Base-by-base conservation (phyloP, 768 basidiomycete genomes). In the Naganishia antarctica region DNA sequence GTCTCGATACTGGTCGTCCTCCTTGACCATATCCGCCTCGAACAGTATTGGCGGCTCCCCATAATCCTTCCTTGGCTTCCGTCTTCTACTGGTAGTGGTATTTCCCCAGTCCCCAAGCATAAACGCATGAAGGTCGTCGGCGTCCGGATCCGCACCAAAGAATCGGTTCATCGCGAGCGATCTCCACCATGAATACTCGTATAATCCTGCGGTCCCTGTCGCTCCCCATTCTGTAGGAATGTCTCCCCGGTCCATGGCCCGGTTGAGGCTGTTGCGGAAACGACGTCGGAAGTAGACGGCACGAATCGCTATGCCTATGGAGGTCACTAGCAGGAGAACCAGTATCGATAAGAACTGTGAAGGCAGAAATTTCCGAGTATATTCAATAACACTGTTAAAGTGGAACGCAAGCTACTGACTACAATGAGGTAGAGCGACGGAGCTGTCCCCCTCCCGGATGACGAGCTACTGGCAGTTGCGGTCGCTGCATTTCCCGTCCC, bases 241-340 rank as follows among this genome's bases (percentile, higher is more conserved):
- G 1, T 46, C 44, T 21, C 62, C 62, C 29, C 62, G 48, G 11
- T n/a, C 40, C 15, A 53, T 32, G n/a, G 61, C 61, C 0, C 62
- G 62, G 37, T 63, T 29, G 23, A 63, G 25, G 23, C 34, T 41
- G 50, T 25, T 51, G 6, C 62, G 62, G 49, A 51, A 53, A 6
- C 62, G 62, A 18, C 62, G 62, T 5, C 62, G 62, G 25, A 63
- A 29, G 41, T 63, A 50, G 41, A 63, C 41, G 16, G 62, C 50
- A 15, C 62, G 62, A n/a, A 63, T 11, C 18, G 49, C 62, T 23
- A 63, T 31, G 1, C 40, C 49, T 8, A 53, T 40, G 15, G 62
- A 63, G 4, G 62, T 63, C 9, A 63, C 26, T 26, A 63, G 48
- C 4, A 63, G 50, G 23, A 63, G 45, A 9, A 63, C 62, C 2